These are phyloP conservation scores for Bruguiera parviflora DNA, from an alignment of 345 rosid genomes.

Conservation along the genomic window DNA sequence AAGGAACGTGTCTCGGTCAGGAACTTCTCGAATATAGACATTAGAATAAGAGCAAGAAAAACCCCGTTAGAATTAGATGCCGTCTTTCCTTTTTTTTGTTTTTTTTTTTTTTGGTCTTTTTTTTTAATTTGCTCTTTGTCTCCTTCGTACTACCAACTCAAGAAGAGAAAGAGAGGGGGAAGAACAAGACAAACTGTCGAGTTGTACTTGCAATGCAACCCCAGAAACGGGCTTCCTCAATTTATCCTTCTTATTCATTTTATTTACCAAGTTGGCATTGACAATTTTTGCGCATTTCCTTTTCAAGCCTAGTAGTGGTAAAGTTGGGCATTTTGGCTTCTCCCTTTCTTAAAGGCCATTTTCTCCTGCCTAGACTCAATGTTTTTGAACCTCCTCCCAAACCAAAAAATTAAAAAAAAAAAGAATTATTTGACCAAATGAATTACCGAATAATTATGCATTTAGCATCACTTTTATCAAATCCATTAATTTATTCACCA, in stretches of 20 bases:
- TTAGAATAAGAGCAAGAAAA: neutral
- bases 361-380: too few species aligned
- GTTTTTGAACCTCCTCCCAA: too few species aligned
- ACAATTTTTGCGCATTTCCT: too few species aligned
- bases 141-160: neutral
- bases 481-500: too few species aligned
- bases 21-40: slow-evolving; percentile 13
- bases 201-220: neutral
- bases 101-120: neutral
- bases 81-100: neutral
- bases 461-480: too few species aligned
- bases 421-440: too few species aligned
- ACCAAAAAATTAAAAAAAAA: too few species aligned
- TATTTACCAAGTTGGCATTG: slow-evolving; percentile 5
- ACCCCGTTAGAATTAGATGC: slow-evolving; percentile 19
- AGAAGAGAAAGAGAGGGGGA: neutral
- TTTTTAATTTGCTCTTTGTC: neutral
- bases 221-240: neutral
- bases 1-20: slow-evolving; percentile 20
- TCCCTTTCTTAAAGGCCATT: too few species aligned
- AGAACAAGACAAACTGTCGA: neutral
- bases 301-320: too few species aligned
- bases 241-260: neutral
- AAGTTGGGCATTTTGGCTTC: too few species aligned
- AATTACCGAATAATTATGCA: too few species aligned